A percentile compares a stretch with the other conserved stretches of the same genome.
Evolutionary conservation across 305 asterid species (phyloP).

Genomic region (Petunia hybrid): DNA sequence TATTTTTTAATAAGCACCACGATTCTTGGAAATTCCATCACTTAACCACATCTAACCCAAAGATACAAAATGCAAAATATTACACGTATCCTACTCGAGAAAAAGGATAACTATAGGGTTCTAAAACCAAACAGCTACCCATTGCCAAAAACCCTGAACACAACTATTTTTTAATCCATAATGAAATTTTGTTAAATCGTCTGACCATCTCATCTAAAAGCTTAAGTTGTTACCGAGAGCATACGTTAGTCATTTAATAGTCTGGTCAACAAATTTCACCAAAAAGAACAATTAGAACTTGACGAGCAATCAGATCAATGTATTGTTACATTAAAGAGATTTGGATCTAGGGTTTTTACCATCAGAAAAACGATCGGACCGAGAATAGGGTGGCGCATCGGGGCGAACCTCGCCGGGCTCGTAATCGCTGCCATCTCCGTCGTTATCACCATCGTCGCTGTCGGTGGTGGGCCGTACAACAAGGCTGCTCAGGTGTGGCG

Average conservation of each 20-base stretch:
- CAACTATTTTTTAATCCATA: no score
- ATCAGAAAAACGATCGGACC: conserved; percentile 62
- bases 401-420: conserved; percentile 97
- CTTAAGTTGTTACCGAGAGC: no score
- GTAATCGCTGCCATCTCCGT: conserved; percentile 65
- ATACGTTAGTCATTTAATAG: no score
- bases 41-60: not conserved
- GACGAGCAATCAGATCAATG: conserved; percentile 12
- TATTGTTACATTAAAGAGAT: not conserved
- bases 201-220: no score
- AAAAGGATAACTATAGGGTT: not conserved
- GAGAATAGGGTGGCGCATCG: conserved; percentile 69
- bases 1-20: not conserved
- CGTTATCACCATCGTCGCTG: conserved; percentile 56
- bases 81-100: not conserved
- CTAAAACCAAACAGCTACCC: not conserved
- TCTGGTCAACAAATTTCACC: not conserved
- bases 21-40: not conserved
- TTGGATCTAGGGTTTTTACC: conserved; percentile 26
- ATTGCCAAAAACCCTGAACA: not conserved
- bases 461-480: conserved; percentile 74
- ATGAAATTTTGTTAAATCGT: no score
- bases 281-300: conserved; percentile 1
- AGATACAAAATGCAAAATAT: not conserved
- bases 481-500: conserved; percentile 90